Evolutionary conservation across 257 asterid genomes (phyloP), one percentile per base, ranked within the genome.

Genomic region (Eustoma russellianum): DNA sequence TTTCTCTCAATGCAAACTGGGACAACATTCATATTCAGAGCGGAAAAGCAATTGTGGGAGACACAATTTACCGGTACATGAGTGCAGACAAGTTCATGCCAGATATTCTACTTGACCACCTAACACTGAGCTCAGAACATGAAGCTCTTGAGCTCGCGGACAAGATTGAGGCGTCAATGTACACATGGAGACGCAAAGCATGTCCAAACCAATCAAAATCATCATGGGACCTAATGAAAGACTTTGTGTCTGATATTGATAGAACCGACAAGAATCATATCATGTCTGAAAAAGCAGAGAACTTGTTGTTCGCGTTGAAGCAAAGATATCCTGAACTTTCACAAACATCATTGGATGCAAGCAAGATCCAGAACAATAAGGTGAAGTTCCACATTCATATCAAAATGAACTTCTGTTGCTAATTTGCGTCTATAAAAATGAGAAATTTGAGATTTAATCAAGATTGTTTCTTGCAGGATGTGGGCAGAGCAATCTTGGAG

Each of bases 81-180:
- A 75, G 49, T 43, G 78, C 75, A 3, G 87, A 78, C 10, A 83
- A 77, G 17, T 92, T 92, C 54, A 75, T 78, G 11, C 89, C 94
- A 0, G 88, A 75, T 49, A 60, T 64, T 44, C 72, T 88, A 18
- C 86, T 92, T 3, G 79, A 83, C 68, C 57, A 76, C 49, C 80
- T 92, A 47, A 71, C 70, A 45, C 53, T 88, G 72, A 62, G 68
- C 67, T 74, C 94, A 3, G 95, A 92, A 67, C 95, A 79, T 6
- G 93, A 85, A 59, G 95, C 99, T 13, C 85, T 83, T 4, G 93
- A 88, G 78, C 75, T 83, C 7, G 97, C 95, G 2, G 94, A 85
- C 66, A 81, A 79, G 63, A 80, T 88, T 13, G 99, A 92, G 57
- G 93, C 94, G 45, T 71, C 97, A 8, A 79, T 85, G 83, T 72